Conservation (phyloP, 805 yeast species). For the Cyberlindnera misumaiensis region DNA sequence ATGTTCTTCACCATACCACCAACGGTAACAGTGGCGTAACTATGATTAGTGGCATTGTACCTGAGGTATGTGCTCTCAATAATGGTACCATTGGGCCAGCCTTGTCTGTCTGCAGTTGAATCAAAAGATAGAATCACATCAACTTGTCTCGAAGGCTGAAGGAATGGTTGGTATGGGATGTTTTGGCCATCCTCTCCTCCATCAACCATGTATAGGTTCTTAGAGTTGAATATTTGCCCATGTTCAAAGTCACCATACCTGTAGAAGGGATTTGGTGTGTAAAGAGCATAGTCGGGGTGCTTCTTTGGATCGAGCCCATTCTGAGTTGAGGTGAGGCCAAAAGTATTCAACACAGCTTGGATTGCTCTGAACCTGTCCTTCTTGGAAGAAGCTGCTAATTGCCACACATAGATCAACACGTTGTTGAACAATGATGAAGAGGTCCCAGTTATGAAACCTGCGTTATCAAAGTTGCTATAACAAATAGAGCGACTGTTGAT, state of each 20-base stretch:
- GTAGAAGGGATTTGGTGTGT: constrained; percentile 58
- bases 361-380: constrained; percentile 28
- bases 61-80: constrained; percentile 28
- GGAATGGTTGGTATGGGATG: constrained; percentile 58
- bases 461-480: constrained; percentile 47
- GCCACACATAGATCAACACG: constrained; percentile 40
- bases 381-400: constrained; percentile 25
- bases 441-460: constrained; percentile 55
- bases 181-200: constrained; percentile 79
- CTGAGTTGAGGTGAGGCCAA: constrained; percentile 36
- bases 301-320: constrained; percentile 25
- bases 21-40: constrained; percentile 24
- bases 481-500: constrained; percentile 32
- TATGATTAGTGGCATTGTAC: constrained; percentile 16
- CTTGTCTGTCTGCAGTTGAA: constrained; percentile 43
- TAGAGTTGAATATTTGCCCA: constrained; percentile 22
- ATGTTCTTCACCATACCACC: constrained; percentile 33
- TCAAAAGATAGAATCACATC: constrained; percentile 64
- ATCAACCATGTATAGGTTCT: constrained; percentile 48
- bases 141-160: constrained; percentile 52
- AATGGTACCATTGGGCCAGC: constrained; percentile 57
- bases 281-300: constrained; percentile 54
- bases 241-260: constrained; percentile 17
- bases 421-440: constrained; percentile 54
- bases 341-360: constrained; percentile 32